Evolutionary conservation across 805 yeast genomes (phyloP).

Genomic region (Candida ficus): DNA sequence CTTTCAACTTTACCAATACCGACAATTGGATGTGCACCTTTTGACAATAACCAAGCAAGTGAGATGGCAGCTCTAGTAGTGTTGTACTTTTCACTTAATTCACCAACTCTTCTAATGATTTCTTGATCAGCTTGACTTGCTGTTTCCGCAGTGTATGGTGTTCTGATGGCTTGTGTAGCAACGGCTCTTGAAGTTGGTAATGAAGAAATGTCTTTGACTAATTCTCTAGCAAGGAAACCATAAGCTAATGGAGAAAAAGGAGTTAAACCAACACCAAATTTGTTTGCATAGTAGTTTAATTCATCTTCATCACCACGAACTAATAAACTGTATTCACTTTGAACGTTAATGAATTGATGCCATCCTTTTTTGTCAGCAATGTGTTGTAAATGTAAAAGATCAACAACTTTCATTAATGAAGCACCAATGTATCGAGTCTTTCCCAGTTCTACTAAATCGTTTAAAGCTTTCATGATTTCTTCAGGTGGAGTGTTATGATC

Average conservation of each 20-base stretch:
- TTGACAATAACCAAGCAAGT: constrained; percentile 45
- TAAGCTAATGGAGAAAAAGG: constrained; percentile 60
- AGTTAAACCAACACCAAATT: constrained; percentile 48
- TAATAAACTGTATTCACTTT: constrained; percentile 49
- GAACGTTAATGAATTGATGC: constrained; percentile 62
- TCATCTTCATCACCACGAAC: constrained; percentile 61
- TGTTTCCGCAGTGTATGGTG: no score
- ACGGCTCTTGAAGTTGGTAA: constrained; percentile 11
- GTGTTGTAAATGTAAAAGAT: constrained; percentile 49
- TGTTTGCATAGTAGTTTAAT: constrained; percentile 49
- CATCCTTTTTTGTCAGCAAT: constrained; percentile 53
- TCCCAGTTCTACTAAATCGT: constrained; percentile 45
- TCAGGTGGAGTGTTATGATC: constrained; percentile 40
- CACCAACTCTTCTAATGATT: constrained; percentile 45
- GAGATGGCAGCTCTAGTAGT: constrained; percentile 51
- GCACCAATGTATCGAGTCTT: constrained; percentile 55
- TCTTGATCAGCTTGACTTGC: constrained; percentile 20
- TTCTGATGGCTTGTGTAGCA: no score
- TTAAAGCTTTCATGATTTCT: constrained; percentile 51
- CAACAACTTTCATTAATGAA: constrained; percentile 51
- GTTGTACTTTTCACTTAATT: constrained; percentile 32
- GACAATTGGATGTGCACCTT: constrained; percentile 49
- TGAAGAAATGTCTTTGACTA: constrained; percentile 9
- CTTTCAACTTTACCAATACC: constrained; percentile 44
- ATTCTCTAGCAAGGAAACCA: constrained; percentile 50